Evolutionary conservation across 257 asterid species (phyloP).

Genomic region (Henckelia pumila): DNA sequence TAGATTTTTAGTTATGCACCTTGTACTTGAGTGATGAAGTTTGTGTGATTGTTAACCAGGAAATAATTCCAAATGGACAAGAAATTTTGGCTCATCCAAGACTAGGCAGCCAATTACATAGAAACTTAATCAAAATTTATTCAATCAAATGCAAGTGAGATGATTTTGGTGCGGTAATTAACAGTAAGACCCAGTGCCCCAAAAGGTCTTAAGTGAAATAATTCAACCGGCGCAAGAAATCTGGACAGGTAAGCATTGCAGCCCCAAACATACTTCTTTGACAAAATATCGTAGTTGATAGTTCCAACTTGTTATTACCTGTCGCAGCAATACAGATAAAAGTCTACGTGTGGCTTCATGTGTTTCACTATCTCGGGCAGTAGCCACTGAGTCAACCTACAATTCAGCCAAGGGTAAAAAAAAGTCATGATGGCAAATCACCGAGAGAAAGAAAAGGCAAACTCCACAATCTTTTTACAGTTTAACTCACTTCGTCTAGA

Average conservation of each 20-base stretch:
- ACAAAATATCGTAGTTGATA: neutral
- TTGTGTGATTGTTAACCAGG: neutral
- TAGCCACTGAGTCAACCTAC: slow-evolving; percentile 95
- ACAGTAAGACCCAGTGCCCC: neutral
- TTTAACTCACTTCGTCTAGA: slow-evolving; percentile 78
- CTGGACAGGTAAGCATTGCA: neutral
- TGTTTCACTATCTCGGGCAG: slow-evolving; percentile 85
- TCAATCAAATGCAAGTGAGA: neutral
- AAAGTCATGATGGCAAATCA: slow-evolving; percentile 5
- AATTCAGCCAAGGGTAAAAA: slow-evolving; percentile 3
- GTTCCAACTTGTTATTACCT: slow-evolving; percentile 43
- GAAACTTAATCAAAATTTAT: no score
- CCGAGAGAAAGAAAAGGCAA: slow-evolving; percentile 12
- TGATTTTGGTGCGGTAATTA: neutral
- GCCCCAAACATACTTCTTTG: neutral
- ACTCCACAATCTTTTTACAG: slow-evolving; percentile 19
- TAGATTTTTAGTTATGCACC: neutral
- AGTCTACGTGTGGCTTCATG: slow-evolving; percentile 96
- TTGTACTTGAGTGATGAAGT: neutral
- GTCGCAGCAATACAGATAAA: slow-evolving; percentile 80
- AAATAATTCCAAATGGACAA: neutral
- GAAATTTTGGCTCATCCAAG: neutral
- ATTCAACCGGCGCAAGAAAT: neutral
- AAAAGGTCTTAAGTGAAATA: neutral
- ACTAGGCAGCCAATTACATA: neutral